Evolutionary conservation across 2,329 filamentous ascomycete species (phyloP).

Genomic region (Aspergillus carbonarius): DNA sequence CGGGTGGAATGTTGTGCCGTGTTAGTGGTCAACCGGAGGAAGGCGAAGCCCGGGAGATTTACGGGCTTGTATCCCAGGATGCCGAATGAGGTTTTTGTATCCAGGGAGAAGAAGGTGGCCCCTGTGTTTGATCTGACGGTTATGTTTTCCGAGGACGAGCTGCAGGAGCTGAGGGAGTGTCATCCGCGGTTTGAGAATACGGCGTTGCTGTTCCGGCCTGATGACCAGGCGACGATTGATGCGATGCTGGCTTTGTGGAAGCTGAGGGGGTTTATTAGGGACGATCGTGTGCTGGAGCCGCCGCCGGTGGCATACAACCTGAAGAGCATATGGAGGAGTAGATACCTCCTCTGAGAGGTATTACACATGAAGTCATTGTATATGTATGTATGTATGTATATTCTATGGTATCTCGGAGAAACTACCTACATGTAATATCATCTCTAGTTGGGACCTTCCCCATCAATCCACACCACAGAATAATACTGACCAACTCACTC

Average conservation of each 20-base stretch:
- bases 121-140: constrained; percentile 40
- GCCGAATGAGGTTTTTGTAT: constrained; percentile 32
- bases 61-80: constrained; percentile 7
- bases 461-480: too few species aligned
- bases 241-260: constrained; percentile 42
- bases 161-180: constrained; percentile 28
- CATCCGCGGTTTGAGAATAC: constrained; percentile 31
- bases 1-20: constrained; percentile 34
- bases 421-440: too few species aligned
- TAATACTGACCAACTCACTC: constrained; percentile 1
- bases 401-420: not conserved
- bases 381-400: not conserved
- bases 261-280: constrained; percentile 32
- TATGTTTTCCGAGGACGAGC: constrained; percentile 32
- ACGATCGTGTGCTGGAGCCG: constrained; percentile 1
- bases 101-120: constrained; percentile 29
- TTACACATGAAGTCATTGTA: not conserved
- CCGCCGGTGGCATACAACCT: not conserved
- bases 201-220: constrained; percentile 39
- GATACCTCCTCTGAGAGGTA: not conserved
- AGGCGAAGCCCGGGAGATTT: not conserved
- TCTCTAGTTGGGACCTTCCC: not conserved
- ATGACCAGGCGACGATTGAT: constrained; percentile 26
- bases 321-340: not conserved
- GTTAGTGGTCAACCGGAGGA: constrained; percentile 18